phyloP scores from a whole-genome alignment of 306 rosid species.

The Trifolium repens region DNA sequence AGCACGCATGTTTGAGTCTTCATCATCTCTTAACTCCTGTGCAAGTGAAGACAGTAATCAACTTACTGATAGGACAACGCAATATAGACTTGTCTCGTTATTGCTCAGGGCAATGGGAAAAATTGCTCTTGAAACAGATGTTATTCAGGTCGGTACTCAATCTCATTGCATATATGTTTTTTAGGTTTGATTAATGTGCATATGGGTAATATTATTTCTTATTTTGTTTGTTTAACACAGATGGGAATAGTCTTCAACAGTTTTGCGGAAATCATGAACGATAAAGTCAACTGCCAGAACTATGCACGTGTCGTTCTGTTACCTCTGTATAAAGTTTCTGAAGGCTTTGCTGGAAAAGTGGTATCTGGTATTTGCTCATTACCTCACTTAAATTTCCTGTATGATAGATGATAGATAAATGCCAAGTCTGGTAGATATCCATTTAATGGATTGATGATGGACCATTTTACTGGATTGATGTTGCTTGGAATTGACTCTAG shows the following conservation, averaged over 20 bases:
- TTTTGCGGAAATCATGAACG: constrained; percentile 55
- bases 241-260: constrained; percentile 74
- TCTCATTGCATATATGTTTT: constrained; percentile 13
- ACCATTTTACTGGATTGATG: not conserved
- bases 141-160: constrained; percentile 63
- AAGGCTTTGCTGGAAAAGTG: constrained; percentile 81
- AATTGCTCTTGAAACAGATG: constrained; percentile 74
- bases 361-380: constrained; percentile 56
- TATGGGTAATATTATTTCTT: constrained; percentile 25
- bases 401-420: constrained; percentile 2
- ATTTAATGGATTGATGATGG: not conserved
- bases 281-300: constrained; percentile 56
- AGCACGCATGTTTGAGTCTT: constrained; percentile 57
- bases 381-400: constrained; percentile 10
- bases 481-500: not conserved
- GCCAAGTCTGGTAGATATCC: constrained; percentile 12
- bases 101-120: constrained; percentile 83
- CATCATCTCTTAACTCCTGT: constrained; percentile 46
- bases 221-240: constrained; percentile 56
- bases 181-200: constrained; percentile 27
- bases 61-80: constrained; percentile 42
- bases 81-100: constrained; percentile 55
- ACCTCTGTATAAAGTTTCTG: constrained; percentile 81
- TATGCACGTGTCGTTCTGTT: constrained; percentile 65
- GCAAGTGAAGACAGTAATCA: constrained; percentile 46